Evolutionary conservation across 1,139 yeast genomes (phyloP).

Genomic region (Kodamaea alishanica): DNA sequence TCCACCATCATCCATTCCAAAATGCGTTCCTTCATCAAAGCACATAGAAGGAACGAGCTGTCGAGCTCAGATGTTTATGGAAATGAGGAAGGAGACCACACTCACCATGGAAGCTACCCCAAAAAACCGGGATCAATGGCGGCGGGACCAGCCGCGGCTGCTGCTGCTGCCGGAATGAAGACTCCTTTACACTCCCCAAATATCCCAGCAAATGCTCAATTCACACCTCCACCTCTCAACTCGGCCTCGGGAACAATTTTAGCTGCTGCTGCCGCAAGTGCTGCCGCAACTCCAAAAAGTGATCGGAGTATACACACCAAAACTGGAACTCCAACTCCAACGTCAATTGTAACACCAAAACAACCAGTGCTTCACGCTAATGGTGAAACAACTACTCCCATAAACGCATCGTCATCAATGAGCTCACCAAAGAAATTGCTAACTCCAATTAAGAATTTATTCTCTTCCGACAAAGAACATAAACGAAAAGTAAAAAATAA

Average conservation of each 20-base stretch:
- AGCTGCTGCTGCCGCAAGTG: no score
- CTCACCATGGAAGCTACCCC: no score
- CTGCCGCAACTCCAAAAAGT: no score
- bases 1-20: neutral
- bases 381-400: neutral
- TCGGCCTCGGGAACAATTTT: neutral
- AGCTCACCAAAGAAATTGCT: constrained; percentile 43
- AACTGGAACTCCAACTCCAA: no score
- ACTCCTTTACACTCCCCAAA: constrained; percentile 18
- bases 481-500: constrained; percentile 2
- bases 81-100: constrained; percentile 1
- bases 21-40: constrained; percentile 49
- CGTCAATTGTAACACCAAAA: no score
- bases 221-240: constrained; percentile 24
- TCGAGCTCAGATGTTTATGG: constrained; percentile 10
- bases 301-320: no score
- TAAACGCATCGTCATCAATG: constrained; percentile 11
- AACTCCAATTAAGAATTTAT: constrained; percentile 42
- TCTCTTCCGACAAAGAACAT: constrained; percentile 21
- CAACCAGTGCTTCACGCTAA: no score
- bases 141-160: neutral
- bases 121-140: neutral
- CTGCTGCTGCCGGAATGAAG: constrained; percentile 2
- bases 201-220: constrained; percentile 16
- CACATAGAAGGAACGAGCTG: constrained; percentile 32